A percentile compares a stretch with the other conserved stretches of the same genome.
phyloP scores from a whole-genome alignment of 225 moss, liverwort and hornwort genomes.

The Takakia lepidozioides region DNA sequence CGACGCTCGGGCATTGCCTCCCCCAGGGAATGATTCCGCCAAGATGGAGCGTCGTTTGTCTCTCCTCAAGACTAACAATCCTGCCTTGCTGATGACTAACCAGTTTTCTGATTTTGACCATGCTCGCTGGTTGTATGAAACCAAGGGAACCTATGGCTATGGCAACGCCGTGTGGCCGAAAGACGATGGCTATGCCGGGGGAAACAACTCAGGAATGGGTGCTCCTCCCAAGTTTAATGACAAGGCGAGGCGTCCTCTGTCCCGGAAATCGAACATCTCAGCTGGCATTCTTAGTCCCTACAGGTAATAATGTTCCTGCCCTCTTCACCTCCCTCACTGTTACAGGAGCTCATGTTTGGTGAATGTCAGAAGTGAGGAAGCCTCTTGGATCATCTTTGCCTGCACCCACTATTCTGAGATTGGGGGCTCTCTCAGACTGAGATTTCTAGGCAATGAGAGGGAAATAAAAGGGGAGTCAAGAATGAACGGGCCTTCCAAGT shows the following conservation, averaged over 20 bases:
- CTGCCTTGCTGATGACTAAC: conserved; percentile 54
- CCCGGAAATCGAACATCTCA: conserved; percentile 30
- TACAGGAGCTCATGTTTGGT: too few relatives aligned
- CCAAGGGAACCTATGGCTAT: conserved; percentile 47
- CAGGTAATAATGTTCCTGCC: conserved; percentile 20
- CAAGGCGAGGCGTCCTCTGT: conserved; percentile 24
- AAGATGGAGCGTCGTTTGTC: conserved; percentile 75
- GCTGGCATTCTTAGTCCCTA: conserved; percentile 50
- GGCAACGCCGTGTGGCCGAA: conserved; percentile 56
- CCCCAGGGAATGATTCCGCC: conserved; percentile 24
- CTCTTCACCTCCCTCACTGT: too few relatives aligned
- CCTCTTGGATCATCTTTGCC: too few relatives aligned
- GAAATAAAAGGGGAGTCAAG: too few relatives aligned
- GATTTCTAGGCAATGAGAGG: too few relatives aligned
- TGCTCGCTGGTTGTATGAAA: conserved; percentile 48
- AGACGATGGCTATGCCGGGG: conserved; percentile 32
- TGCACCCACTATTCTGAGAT: too few relatives aligned
- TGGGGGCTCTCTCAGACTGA: too few relatives aligned
- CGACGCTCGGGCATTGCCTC: conserved; percentile 44
- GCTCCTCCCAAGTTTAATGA: conserved; percentile 35
- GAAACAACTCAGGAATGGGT: conserved; percentile 9
- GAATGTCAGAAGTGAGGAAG: too few relatives aligned
- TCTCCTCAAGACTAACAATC: conserved; percentile 50
- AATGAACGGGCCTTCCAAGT: too few relatives aligned
- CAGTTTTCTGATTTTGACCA: conserved; percentile 73